Percentiles rank a stretch among this genome's conserved stretches.
These are phyloP conservation scores for Candida golubevii DNA, from an alignment of 805 yeast genomes.

Conservation along the genomic window DNA sequence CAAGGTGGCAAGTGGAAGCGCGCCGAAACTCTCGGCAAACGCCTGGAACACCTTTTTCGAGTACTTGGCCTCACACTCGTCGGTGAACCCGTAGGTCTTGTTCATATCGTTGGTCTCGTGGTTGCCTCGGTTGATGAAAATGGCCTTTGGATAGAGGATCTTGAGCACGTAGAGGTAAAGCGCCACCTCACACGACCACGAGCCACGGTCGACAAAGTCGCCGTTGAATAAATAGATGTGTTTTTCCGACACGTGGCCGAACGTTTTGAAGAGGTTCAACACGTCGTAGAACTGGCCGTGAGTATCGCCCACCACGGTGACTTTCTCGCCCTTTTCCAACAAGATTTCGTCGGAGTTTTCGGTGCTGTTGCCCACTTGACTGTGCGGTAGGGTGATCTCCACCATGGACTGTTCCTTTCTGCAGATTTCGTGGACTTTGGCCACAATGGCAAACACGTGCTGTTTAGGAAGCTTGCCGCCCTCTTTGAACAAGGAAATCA, in stretches of 20 bases:
- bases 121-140: slow-evolving; percentile 87
- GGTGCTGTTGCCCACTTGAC: slow-evolving; percentile 14
- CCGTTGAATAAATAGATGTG: slow-evolving; percentile 91
- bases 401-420: slow-evolving; percentile 67
- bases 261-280: slow-evolving; percentile 67
- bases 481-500: slow-evolving; percentile 66
- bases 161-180: slow-evolving; percentile 73
- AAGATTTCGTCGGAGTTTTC: slow-evolving; percentile 21
- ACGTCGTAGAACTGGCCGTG: slow-evolving; percentile 96
- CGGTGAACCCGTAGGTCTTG: slow-evolving; percentile 92
- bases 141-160: slow-evolving; percentile 61
- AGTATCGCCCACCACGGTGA: slow-evolving; percentile 95
- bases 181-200: slow-evolving; percentile 98
- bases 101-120: slow-evolving; percentile 98
- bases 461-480: slow-evolving; percentile 76
- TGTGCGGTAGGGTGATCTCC: slow-evolving; percentile 51
- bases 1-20: slow-evolving; percentile 80
- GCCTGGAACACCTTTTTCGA: slow-evolving; percentile 73
- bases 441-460: slow-evolving; percentile 77
- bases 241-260: slow-evolving; percentile 61
- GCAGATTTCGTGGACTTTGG: slow-evolving; percentile 64
- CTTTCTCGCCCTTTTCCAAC: slow-evolving; percentile 33
- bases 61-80: slow-evolving; percentile 90
- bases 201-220: slow-evolving; percentile 96
- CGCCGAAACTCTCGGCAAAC: slow-evolving; percentile 81